These are phyloP conservation scores for Rhizoclosmatium globosum DNA, from an alignment of 192 early-diverging fungal genomes.

Conservation along the genomic window DNA sequence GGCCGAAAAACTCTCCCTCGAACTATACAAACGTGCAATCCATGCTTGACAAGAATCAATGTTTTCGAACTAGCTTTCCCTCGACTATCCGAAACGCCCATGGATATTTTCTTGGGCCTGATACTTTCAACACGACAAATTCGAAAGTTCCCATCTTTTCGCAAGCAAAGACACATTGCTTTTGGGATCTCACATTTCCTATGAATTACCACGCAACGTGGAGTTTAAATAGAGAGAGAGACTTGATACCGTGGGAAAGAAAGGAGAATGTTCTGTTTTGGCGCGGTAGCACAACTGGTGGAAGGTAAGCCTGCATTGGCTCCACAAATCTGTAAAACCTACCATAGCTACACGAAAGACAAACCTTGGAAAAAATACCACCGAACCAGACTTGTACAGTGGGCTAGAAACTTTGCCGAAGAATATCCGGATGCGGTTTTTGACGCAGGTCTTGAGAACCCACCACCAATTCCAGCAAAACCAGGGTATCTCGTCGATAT, in stretches of 20 bases:
- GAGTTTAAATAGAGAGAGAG: background rate
- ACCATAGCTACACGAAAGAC: background rate
- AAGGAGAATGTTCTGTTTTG: slow-evolving; percentile 28
- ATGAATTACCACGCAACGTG: background rate
- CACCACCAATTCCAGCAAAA: background rate
- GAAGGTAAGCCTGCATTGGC: background rate
- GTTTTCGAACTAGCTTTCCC: too few species aligned
- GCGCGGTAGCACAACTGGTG: slow-evolving; percentile 25
- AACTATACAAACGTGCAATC: too few species aligned
- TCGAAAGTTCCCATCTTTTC: slow-evolving; percentile 11
- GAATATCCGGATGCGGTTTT: background rate
- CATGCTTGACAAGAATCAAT: too few species aligned
- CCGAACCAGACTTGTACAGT: slow-evolving; percentile 18
- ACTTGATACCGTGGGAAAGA: slow-evolving; percentile 2
- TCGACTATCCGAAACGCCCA: background rate
- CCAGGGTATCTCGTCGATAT: slow-evolving; percentile 1
- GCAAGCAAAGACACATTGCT: slow-evolving; percentile 5
- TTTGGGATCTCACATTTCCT: slow-evolving; percentile 7
- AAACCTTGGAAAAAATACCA: slow-evolving; percentile 22
- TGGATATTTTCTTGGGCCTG: slow-evolving; percentile 12
- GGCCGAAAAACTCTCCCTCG: too few species aligned
- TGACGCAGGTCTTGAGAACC: slow-evolving; percentile 5
- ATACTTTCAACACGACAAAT: background rate
- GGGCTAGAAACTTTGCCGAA: background rate
- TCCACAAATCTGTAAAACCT: background rate